Percentiles rank a stretch among this genome's conserved stretches.
These are phyloP conservation scores for Claviceps digitariae DNA, from an alignment of 2,329 filamentous ascomycete species.

Conservation along the genomic window DNA sequence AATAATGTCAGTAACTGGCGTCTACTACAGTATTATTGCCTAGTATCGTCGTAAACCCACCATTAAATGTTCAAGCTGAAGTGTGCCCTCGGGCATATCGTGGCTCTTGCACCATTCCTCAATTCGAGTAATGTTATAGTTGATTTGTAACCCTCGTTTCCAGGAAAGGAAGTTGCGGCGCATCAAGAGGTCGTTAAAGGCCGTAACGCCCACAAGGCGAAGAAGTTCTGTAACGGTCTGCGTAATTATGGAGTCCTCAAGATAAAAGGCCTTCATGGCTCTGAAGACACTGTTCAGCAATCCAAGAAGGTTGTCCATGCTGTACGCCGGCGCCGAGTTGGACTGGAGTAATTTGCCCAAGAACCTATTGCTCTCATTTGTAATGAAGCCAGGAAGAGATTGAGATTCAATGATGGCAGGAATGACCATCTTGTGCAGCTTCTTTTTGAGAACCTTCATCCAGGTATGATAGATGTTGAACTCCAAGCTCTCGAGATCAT, in stretches of 20 bases:
- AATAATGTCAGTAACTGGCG: slow-evolving; percentile 24
- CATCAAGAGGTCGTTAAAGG: slow-evolving; percentile 97
- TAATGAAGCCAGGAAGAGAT: slow-evolving; percentile 94
- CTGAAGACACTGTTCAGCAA: slow-evolving; percentile 95
- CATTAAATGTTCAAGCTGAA: slow-evolving; percentile 97
- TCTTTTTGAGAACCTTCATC: slow-evolving; percentile 99
- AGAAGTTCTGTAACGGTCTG: slow-evolving; percentile 93
- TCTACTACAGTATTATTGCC: slow-evolving; percentile 14
- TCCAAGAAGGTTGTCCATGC: slow-evolving; percentile 96
- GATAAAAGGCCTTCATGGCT: slow-evolving; percentile 96
- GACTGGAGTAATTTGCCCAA: slow-evolving; percentile 89
- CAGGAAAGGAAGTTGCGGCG: slow-evolving; percentile 95
- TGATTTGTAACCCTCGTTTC: slow-evolving; percentile 98
- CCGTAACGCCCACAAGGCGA: slow-evolving; percentile 85
- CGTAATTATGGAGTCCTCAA: slow-evolving; percentile 90
- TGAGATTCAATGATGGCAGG: slow-evolving; percentile 98
- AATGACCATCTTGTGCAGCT: slow-evolving; percentile 98
- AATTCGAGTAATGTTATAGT: slow-evolving; percentile 98
- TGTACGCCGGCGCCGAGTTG: slow-evolving; percentile 87
- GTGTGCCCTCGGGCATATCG: slow-evolving; percentile 95
- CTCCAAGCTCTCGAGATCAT: slow-evolving; percentile 93
- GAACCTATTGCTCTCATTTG: slow-evolving; percentile 96
- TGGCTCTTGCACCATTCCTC: slow-evolving; percentile 99
- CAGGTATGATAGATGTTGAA: slow-evolving; percentile 99
- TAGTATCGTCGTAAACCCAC: slow-evolving; percentile 27